These are phyloP conservation scores for Clavulina sp. DNA, from an alignment of 768 basidiomycete species.

Conservation along the genomic window DNA sequence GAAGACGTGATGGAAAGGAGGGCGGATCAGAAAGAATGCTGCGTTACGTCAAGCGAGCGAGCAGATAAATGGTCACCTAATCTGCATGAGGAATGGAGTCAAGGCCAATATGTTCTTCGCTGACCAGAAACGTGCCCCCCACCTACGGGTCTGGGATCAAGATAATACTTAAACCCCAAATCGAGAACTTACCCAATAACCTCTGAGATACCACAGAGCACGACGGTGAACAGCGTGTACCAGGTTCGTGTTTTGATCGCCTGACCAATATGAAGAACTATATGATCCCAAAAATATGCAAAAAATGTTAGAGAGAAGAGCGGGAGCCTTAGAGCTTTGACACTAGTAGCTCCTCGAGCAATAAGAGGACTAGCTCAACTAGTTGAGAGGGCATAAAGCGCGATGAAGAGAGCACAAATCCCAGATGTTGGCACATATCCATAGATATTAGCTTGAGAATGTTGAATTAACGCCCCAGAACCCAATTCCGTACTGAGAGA, in stretches of 20 bases:
- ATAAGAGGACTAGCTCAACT: slow-evolving; percentile 17
- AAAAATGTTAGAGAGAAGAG: too few species aligned
- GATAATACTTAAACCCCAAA: background rate
- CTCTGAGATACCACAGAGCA: slow-evolving; percentile 32
- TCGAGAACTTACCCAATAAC: slow-evolving; percentile 46
- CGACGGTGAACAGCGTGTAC: slow-evolving; percentile 34
- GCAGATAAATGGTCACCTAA: slow-evolving; percentile 36
- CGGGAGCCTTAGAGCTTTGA: too few species aligned
- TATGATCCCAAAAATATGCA: too few species aligned
- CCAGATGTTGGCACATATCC: slow-evolving; percentile 25
- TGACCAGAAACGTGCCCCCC: slow-evolving; percentile 26
- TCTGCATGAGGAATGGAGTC: slow-evolving; percentile 30
- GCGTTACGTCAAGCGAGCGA: slow-evolving; percentile 17
- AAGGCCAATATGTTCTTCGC: background rate
- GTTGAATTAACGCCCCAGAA: too few species aligned
- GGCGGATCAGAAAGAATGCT: slow-evolving; percentile 40
- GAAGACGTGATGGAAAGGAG: background rate
- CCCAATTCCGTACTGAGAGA: too few species aligned
- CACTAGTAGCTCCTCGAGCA: background rate
- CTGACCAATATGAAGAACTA: background rate
- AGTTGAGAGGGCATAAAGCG: slow-evolving; percentile 24
- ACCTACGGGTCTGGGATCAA: background rate
- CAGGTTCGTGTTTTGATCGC: slow-evolving; percentile 15
- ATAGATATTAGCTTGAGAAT: too few species aligned
- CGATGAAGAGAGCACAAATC: slow-evolving; percentile 23